Conservation (phyloP, 2,329 filamentous ascomycete species). For the Colletotrichum cereale region DNA sequence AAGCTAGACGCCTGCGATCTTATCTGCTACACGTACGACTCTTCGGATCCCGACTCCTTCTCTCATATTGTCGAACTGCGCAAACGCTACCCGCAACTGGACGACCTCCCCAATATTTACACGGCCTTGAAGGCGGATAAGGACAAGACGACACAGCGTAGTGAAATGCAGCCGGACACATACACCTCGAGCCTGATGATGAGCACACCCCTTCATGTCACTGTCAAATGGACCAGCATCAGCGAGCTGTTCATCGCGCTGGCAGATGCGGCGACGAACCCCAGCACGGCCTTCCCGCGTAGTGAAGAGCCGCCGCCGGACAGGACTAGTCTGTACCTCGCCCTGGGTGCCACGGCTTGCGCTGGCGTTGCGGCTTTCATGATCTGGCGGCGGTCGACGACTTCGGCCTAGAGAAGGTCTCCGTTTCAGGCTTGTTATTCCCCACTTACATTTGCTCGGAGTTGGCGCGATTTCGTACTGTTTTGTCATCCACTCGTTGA, state of each 20-base stretch:
- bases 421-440: background rate
- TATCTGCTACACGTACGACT: conserved; percentile 96
- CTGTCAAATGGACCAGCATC: conserved; percentile 93
- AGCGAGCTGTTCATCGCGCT: conserved; percentile 92
- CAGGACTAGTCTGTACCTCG: conserved; percentile 87
- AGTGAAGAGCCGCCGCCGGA: conserved; percentile 88
- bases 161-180: conserved; percentile 90
- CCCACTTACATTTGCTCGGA: conserved; percentile 32
- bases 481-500: conserved; percentile 15
- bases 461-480: conserved; percentile 31
- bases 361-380: conserved; percentile 73
- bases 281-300: conserved; percentile 89
- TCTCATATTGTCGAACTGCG: conserved; percentile 88
- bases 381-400: conserved; percentile 73
- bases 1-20: conserved; percentile 95
- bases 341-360: conserved; percentile 78
- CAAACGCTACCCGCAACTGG: conserved; percentile 82
- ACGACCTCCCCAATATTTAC: conserved; percentile 91
- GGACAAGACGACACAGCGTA: conserved; percentile 96
- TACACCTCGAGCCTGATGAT: conserved; percentile 89
- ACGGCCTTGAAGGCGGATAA: conserved; percentile 94
- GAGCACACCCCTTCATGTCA: conserved; percentile 92
- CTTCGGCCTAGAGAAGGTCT: conserved; percentile 51
- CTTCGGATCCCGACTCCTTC: conserved; percentile 95
- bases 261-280: conserved; percentile 92